Evolutionary conservation across 2,329 filamentous ascomycete genomes (phyloP).

Genomic region (Aspergillus felis): DNA sequence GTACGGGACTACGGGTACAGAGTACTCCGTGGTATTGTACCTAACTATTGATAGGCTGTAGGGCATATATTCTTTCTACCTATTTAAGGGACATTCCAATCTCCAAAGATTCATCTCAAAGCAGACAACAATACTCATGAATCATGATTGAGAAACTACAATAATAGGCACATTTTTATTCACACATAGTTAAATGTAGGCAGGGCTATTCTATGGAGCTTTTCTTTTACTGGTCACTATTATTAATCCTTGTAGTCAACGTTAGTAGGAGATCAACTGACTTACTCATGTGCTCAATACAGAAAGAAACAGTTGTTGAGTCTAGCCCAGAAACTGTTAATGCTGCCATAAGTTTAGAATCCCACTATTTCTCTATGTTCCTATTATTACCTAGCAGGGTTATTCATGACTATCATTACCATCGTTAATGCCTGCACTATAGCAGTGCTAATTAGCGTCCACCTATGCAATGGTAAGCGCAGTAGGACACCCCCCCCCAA

Average conservation of each 20-base stretch:
- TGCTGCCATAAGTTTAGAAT: not conserved
- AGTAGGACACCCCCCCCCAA: not conserved
- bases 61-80: not conserved
- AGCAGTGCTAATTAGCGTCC: not conserved
- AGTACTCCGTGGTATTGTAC: not conserved
- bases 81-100: not conserved
- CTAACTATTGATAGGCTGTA: not conserved
- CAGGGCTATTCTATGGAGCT: no score
- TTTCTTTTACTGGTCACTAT: not conserved
- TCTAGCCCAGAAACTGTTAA: not conserved
- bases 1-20: no score
- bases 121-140: not conserved
- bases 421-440: not conserved
- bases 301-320: not conserved
- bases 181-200: no score
- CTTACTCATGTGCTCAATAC: not conserved
- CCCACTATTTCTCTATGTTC: not conserved
- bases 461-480: not conserved
- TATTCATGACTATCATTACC: not conserved
- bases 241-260: not conserved
- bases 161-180: not conserved
- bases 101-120: not conserved
- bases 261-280: not conserved
- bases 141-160: not conserved
- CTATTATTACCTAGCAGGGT: not conserved